Percentiles rank a stretch among this genome's conserved stretches.
Conservation (phyloP, 148 eudicot genomes). For the Amaranthus hypochondriacus region DNA sequence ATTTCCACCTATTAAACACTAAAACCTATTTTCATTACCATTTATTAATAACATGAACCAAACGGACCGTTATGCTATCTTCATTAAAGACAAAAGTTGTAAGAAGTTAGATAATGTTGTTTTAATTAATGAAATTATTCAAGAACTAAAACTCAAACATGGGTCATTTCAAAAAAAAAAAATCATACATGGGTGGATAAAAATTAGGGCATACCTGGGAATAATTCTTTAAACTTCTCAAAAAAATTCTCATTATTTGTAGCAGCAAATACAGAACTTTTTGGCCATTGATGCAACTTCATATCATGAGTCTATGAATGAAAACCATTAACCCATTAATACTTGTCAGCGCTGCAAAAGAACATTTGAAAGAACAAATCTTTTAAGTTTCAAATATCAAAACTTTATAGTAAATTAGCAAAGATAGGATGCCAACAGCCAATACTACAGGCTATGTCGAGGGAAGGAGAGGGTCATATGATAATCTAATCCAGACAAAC, state of each 20-base stretch:
- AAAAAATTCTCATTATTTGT: constrained; percentile 24
- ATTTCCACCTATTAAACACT: neutral
- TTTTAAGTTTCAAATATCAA: neutral
- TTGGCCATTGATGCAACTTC: constrained; percentile 37
- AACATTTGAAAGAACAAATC: neutral
- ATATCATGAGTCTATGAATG: constrained; percentile 11
- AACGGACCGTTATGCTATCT: too few relatives aligned
- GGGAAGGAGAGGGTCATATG: too few relatives aligned
- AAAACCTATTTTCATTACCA: too few relatives aligned
- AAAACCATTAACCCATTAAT: neutral
- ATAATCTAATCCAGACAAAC: too few relatives aligned
- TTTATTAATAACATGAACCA: too few relatives aligned
- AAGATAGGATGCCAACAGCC: neutral
- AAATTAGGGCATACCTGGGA: constrained; percentile 32
- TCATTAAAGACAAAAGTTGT: too few relatives aligned
- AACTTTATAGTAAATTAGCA: neutral
- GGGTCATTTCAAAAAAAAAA: neutral
- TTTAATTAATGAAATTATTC: neutral
- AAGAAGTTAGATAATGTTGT: too few relatives aligned
- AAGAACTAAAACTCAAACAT: neutral
- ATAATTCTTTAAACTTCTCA: constrained; percentile 12
- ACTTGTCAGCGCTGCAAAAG: neutral
- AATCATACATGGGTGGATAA: neutral
- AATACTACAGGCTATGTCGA: too few relatives aligned
- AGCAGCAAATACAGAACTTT: constrained; percentile 30